A percentile compares a stretch with the other conserved stretches of the same genome.
Evolutionary conservation across 768 basidiomycete genomes (phyloP).

Genomic region (Sistotremastrum suecicum): DNA sequence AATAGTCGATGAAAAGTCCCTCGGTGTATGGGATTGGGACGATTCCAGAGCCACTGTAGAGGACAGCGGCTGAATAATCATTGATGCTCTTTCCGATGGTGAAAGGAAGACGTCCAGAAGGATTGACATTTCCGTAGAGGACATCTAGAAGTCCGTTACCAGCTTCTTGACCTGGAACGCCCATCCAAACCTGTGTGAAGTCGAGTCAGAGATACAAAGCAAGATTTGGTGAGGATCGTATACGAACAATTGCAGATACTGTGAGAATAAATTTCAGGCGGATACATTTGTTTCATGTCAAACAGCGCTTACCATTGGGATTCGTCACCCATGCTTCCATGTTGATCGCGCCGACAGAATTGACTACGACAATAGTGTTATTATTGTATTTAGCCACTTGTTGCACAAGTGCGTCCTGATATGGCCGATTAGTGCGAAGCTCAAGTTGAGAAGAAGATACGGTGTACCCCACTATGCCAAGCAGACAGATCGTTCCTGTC

Average conservation of each 20-base stretch:
- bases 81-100: constrained; percentile 48
- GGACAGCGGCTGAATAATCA: constrained; percentile 46
- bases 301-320: constrained; percentile 57
- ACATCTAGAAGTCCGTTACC: constrained; percentile 69
- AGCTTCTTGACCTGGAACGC: constrained; percentile 62
- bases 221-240: background rate
- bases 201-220: constrained; percentile 2
- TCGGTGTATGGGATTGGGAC: constrained; percentile 55
- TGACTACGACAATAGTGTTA: constrained; percentile 71
- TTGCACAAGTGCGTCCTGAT: constrained; percentile 25
- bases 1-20: constrained; percentile 43
- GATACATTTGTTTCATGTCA: background rate
- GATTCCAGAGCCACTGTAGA: constrained; percentile 18
- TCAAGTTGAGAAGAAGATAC: too few species aligned
- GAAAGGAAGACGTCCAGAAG: constrained; percentile 55
- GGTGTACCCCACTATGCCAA: constrained; percentile 23
- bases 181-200: constrained; percentile 30
- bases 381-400: constrained; percentile 51
- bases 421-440: background rate
- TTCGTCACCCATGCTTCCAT: constrained; percentile 62
- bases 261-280: constrained; percentile 18
- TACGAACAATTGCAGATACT: constrained; percentile 8
- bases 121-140: constrained; percentile 64
- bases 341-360: constrained; percentile 61
- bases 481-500: constrained; percentile 37